A percentile compares a stretch with the other conserved stretches of the same genome.
These are phyloP conservation scores for Thoreauomyces humboldtii DNA, from an alignment of 192 early-diverging fungal genomes.

Conservation along the genomic window DNA sequence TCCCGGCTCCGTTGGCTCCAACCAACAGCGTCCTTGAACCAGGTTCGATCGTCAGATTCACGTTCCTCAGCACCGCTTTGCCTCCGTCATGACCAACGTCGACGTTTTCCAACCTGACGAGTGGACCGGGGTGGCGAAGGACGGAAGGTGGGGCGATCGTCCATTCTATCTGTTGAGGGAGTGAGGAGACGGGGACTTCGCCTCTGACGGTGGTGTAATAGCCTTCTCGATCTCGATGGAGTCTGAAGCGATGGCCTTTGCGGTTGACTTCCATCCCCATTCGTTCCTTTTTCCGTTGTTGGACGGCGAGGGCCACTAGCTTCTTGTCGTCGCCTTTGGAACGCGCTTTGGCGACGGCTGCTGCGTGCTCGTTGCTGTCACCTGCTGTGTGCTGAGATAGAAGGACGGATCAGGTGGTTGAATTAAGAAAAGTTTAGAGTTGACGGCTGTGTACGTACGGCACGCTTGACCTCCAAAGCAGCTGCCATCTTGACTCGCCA, in stretches of 20 bases:
- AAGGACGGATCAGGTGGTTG: too few species aligned
- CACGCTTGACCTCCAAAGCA: constrained; percentile 3
- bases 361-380: too few species aligned
- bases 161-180: too few species aligned
- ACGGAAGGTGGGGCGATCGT: constrained; percentile 67
- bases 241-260: constrained; percentile 43
- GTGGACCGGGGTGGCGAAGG: constrained; percentile 62
- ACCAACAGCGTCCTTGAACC: constrained; percentile 70
- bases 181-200: constrained; percentile 45
- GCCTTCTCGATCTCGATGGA: constrained; percentile 44
- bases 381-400: too few species aligned
- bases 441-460: too few species aligned
- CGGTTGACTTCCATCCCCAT: constrained; percentile 48
- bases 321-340: constrained; percentile 88
- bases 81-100: constrained; percentile 39
- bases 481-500: constrained; percentile 36
- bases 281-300: constrained; percentile 39
- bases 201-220: constrained; percentile 17
- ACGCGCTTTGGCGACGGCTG: too few species aligned
- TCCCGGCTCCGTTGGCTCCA: constrained; percentile 71
- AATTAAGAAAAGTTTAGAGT: too few species aligned
- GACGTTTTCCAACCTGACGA: constrained; percentile 65
- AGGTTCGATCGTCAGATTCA: constrained; percentile 69
- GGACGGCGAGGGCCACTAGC: constrained; percentile 61
- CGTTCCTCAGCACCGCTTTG: constrained; percentile 55